phyloP scores from a whole-genome alignment of 75 land plant genomes.

The Selaginella moellendorffii region DNA sequence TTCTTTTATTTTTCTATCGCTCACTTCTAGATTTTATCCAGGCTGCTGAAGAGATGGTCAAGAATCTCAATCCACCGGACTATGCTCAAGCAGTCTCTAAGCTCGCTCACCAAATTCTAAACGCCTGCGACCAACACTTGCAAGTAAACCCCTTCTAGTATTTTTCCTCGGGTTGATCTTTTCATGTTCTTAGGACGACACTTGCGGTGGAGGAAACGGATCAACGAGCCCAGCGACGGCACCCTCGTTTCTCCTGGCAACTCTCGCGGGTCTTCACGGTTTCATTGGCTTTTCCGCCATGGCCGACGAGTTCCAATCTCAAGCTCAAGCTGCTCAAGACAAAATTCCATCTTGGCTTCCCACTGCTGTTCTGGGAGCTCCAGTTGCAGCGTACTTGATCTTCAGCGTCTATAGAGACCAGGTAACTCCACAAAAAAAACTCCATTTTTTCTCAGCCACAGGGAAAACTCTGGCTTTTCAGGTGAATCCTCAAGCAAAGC shows the following conservation, averaged over 20 bases:
- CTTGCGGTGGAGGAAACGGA: too few relatives aligned
- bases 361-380: constrained; percentile 23
- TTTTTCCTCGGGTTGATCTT: too few relatives aligned
- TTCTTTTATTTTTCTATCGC: too few relatives aligned
- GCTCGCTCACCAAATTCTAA: not conserved
- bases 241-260: too few relatives aligned
- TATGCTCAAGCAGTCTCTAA: not conserved
- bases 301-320: too few relatives aligned
- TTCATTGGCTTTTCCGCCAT: too few relatives aligned
- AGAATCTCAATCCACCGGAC: not conserved
- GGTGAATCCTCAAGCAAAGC: constrained; percentile 1
- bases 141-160: too few relatives aligned
- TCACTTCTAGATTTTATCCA: too few relatives aligned
- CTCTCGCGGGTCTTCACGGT: too few relatives aligned
- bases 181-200: too few relatives aligned
- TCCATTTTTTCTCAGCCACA: too few relatives aligned
- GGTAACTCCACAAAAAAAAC: constrained; percentile 16
- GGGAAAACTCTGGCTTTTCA: not conserved
- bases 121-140: not conserved
- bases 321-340: constrained; percentile 11
- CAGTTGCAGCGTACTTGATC: constrained; percentile 21
- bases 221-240: too few relatives aligned
- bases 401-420: constrained; percentile 24
- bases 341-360: constrained; percentile 25
- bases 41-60: not conserved